Evolutionary conservation across 176 grass and related monocot genomes (phyloP).

Genomic region (Otatea glauca): DNA sequence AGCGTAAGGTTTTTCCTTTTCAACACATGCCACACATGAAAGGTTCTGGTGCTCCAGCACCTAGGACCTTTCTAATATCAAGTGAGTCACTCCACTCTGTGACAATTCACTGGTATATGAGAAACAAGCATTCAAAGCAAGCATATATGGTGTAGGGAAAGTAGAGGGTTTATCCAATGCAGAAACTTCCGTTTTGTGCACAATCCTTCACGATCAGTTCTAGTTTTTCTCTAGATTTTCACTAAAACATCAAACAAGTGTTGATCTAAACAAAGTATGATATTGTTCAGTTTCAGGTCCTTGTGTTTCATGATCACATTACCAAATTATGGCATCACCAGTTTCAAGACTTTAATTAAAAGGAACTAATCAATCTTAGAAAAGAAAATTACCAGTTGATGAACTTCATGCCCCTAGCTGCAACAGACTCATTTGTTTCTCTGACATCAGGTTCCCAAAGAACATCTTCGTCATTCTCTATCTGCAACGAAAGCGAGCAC

Average conservation of each 20-base stretch:
- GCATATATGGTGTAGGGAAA: background rate
- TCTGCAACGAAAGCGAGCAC: conserved; percentile 39
- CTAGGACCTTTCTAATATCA: background rate
- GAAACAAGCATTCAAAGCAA: background rate
- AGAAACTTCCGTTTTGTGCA: background rate
- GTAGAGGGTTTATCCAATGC: background rate
- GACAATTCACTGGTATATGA: background rate
- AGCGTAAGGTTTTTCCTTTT: background rate
- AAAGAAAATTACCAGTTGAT: conserved; percentile 71
- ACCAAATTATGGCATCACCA: no score
- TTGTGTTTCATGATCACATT: no score
- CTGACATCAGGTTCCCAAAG: conserved; percentile 76
- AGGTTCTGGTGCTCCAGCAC: background rate
- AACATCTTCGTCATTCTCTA: conserved; percentile 87
- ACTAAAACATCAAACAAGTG: background rate
- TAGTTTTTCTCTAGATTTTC: background rate
- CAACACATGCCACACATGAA: background rate
- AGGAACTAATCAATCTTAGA: background rate
- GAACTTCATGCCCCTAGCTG: conserved; percentile 82
- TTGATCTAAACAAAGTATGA: background rate
- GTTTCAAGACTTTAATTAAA: background rate
- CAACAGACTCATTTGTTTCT: conserved; percentile 69
- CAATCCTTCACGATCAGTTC: background rate
- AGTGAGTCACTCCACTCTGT: background rate
- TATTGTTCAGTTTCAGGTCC: background rate